Evolutionary conservation across 2,329 filamentous ascomycete genomes (phyloP), one percentile per base, ranked within the genome.

Genomic region (Sclerotinia nivalis): DNA sequence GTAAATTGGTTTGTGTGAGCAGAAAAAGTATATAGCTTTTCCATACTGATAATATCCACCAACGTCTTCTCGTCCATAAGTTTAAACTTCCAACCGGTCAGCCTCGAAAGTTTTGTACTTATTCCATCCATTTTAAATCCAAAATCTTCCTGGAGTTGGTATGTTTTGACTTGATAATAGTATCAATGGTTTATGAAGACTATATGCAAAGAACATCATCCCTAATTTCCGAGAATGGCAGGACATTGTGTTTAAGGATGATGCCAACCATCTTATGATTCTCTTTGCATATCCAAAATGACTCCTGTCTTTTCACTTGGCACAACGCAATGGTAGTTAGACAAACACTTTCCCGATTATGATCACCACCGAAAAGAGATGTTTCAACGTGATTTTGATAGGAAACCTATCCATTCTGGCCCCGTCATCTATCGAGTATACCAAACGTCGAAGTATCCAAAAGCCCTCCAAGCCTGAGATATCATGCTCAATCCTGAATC

Each of bases 401-500:
- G 31, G 31, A 37, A 12, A 22, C 28, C 13, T 25, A 22, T 28
- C 47, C 6, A 25, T 15, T 40, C 5, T 4, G n/a, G 22, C n/a
- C 40, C 28, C 8, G 10, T n/a, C 31, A 56, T 13, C 0, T 5
- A 43, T 43, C 15, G 15, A 25, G 28, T 40, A 20, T 40, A 20
- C n/a, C 47, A 43, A 25, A 13, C 34, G 13, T 50, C n/a, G 5
- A 7, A 52, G 2, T 28, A 2, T 37, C 4, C 3, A 25, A 25
- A 22, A 52, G 25, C 15, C 31, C 8, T 40, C n/a, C 45, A 12
- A n/a, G 15, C 18, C 18, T 3, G 15, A 18, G 47, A 12, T 20
- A 43, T 7, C 20, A 20, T 25, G 47, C 18, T 65, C 74, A 91
- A 77, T 91, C 88, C 68, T 87, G 77, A 56, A 88, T 83, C 58